A percentile compares a stretch with the other conserved stretches of the same genome.
These are phyloP conservation scores for Emericellopsis atlantica DNA, from an alignment of 2,329 filamentous ascomycete species.

Conservation along the genomic window DNA sequence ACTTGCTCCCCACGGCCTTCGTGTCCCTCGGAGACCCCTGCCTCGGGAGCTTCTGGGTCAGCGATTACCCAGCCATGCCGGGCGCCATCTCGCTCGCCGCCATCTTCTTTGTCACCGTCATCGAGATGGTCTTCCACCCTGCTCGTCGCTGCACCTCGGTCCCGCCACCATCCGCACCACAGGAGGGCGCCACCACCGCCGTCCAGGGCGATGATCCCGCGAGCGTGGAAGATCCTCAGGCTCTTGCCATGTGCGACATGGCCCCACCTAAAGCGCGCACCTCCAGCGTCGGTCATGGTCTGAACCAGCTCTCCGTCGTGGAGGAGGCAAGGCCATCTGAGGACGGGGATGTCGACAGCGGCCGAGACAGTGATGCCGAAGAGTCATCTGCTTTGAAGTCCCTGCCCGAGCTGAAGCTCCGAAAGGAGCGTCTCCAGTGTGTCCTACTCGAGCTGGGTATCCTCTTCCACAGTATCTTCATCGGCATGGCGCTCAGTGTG, in stretches of 20 bases:
- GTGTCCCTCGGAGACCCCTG: slow-evolving; percentile 49
- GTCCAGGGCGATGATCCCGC: neutral
- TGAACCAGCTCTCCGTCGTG: slow-evolving; percentile 13
- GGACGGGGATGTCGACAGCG: neutral
- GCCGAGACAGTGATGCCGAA: neutral
- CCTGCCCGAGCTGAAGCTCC: slow-evolving; percentile 38
- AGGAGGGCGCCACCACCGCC: neutral
- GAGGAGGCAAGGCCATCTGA: neutral
- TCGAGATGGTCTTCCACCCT: slow-evolving; percentile 59
- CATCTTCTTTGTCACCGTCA: slow-evolving; percentile 64
- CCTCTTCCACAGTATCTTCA: slow-evolving; percentile 70
- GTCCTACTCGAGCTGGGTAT: slow-evolving; percentile 67
- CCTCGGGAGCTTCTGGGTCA: slow-evolving; percentile 63
- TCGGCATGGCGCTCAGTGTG: slow-evolving; percentile 73
- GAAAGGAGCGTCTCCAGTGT: slow-evolving; percentile 61
- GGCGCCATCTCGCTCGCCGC: slow-evolving; percentile 70
- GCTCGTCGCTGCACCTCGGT: slow-evolving; percentile 15
- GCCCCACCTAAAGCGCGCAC: slow-evolving; percentile 17
- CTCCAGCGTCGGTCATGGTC: slow-evolving; percentile 18
- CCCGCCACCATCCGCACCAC: slow-evolving; percentile 1
- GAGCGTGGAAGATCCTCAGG: slow-evolving; percentile 3
- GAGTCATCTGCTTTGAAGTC: neutral
- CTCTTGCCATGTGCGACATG: slow-evolving; percentile 18
- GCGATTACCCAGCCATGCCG: slow-evolving; percentile 64
- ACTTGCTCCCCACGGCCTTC: slow-evolving; percentile 57